A percentile compares a stretch with the other conserved stretches of the same genome.
These are phyloP conservation scores for Umbilicus rupestris DNA, from an alignment of 164 flowering plant species.

Conservation along the genomic window DNA sequence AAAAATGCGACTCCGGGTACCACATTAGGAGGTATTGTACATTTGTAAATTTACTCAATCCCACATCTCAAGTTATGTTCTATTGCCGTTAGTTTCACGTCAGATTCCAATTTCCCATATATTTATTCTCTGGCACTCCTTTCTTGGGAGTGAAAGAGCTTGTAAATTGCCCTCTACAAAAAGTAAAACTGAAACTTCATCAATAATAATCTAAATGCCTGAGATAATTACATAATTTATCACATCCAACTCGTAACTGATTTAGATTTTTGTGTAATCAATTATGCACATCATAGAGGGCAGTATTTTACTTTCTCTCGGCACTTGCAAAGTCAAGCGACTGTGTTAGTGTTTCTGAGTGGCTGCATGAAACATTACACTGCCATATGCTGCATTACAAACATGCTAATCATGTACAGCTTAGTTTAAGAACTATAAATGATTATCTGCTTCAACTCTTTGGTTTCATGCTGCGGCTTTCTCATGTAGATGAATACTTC, in stretches of 20 bases:
- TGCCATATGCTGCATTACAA: background rate
- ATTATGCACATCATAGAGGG: background rate
- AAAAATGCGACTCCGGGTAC: slow-evolving; percentile 83
- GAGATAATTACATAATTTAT: background rate
- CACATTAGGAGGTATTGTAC: slow-evolving; percentile 54
- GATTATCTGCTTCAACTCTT: background rate
- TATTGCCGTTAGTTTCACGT: background rate
- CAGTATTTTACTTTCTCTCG: background rate
- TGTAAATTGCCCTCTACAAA: too few relatives aligned
- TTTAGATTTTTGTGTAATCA: too few relatives aligned
- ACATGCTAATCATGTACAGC: background rate
- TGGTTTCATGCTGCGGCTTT: slow-evolving; percentile 2
- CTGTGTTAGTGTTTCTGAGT: background rate
- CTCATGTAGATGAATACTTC: slow-evolving; percentile 65
- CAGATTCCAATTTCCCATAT: background rate
- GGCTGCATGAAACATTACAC: background rate
- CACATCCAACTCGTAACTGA: too few relatives aligned
- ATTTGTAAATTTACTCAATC: background rate
- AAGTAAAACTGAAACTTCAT: background rate
- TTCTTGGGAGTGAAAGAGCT: background rate
- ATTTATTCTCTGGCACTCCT: background rate
- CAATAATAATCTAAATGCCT: background rate
- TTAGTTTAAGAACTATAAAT: background rate
- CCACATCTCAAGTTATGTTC: background rate
- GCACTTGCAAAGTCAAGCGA: background rate